Evolutionary conservation across 331 rosid species (phyloP), one percentile per base, ranked within the genome.

Genomic region (Quercus phellos): DNA sequence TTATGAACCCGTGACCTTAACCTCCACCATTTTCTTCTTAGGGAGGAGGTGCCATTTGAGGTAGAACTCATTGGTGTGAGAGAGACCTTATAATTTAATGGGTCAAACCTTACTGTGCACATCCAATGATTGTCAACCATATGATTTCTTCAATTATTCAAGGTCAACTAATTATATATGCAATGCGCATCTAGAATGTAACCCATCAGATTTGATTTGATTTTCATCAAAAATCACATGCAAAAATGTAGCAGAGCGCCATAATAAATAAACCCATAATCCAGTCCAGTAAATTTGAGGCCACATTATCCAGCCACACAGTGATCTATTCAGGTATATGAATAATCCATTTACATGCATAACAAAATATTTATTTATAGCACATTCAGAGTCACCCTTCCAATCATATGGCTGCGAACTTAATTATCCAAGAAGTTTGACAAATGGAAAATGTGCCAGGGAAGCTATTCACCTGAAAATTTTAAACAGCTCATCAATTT

Each of bases 401-500:
- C 24, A 30, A 29, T 29, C 22, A 29, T 29, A 30, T 63, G 24
- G 19, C 24, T 68, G 56, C 55, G 29, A 19, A 61, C 34, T 54
- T 74, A 27, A 70, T 61, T 43, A 64, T 19, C 46, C 27, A 53
- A 24, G 14, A 60, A 51, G 51, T 78, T 13, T 2, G 7, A 29
- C 9, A 30, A 30, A 68, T 61, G 21, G 50, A 74, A 53, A 21
- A 35, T 76, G 61, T 22, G 75, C 73, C 50, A 8, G 42, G 53
- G 59, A 86, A 83, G 56, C 56, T 71, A 79, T 72, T 84, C 80
- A 92, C 98, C 95, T 90, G 92, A 94, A 94, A 85, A 94, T 95
- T 85, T 88, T 95, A 82, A 95, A 92, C 85, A 95, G 84, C 76
- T 95, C 99, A 84, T 95, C 99, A 81, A 95, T 95, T 89, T 95